Base-by-base conservation (phyloP, 305 asterid genomes). In the Striga hermonthica region DNA sequence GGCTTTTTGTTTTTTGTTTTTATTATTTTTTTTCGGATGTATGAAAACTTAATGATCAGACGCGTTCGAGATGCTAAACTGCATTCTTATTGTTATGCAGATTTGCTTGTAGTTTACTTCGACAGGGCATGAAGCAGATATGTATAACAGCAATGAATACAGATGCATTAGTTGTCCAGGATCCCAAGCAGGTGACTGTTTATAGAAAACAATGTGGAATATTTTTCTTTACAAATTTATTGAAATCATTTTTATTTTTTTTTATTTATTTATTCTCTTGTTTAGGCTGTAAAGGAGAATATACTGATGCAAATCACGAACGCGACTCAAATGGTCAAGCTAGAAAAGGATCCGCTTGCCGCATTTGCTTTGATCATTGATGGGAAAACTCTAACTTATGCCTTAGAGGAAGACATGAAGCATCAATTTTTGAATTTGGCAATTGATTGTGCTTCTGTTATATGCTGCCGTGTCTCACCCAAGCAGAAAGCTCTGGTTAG, bases 391-490 rank as follows among this genome's bases (percentile, higher is more conserved):
- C 78, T 89, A 57, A 72, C 78, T 28, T 71, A 79, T 72, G 86
- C 96, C 56, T 79, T 89, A 48, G 89, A 89, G 57, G 79, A 80
- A 12, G 89, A 86, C 60, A 50, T 89, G 77, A 82, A 89, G 74
- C 77, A 64, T 65, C 74, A 74, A 16, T 86, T 89, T 75, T 77
- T 89, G 66, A 79, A 74, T 74, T 78, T 89, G 50, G 96, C 95
- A 39, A 62, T 84, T 75, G 74, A 72, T 69, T 89, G 96, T 56
- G 87, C 91, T 50, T 86, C 96, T 40, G 95, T 89, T 70, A 89
- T 86, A 71, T 89, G 95, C 78, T 89, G 96, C 72, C 96, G 96
- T 9, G 84, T 87, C 72, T 81, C 96, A 41, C 96, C 96, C 1
- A 89, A 81, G 69, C 96, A 89, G 76, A 86, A 89, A 81, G 92